These are phyloP conservation scores for Solanum etuberosum DNA, from an alignment of 257 asterid genomes.

Conservation along the genomic window DNA sequence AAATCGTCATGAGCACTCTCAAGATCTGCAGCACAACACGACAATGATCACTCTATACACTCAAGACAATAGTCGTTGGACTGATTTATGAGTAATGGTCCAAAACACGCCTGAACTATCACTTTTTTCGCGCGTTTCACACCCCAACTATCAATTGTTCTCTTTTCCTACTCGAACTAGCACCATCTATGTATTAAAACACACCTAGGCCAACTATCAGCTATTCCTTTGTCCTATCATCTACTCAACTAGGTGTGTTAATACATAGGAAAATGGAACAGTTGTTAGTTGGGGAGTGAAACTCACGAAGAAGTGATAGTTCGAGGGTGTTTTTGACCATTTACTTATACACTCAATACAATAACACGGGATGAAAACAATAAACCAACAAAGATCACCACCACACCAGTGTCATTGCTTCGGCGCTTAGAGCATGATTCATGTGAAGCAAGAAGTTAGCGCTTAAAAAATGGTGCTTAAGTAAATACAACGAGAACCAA, in stretches of 20 bases:
- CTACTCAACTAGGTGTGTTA: not conserved
- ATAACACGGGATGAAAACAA: not conserved
- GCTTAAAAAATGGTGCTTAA: not conserved
- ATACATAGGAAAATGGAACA: not conserved
- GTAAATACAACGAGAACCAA: not conserved
- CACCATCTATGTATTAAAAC: not conserved
- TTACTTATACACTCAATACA: not conserved
- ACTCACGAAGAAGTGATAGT: not conserved
- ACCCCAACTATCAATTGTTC: not conserved
- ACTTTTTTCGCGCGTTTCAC: not conserved
- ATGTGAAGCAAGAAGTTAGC: not conserved
- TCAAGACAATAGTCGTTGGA: not conserved
- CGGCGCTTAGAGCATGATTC: not conserved
- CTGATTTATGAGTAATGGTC: not conserved
- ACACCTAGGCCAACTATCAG: not conserved
- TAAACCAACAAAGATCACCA: not conserved
- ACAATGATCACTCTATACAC: not conserved
- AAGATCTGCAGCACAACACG: conserved; percentile 46
- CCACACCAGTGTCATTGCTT: not conserved
- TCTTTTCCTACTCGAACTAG: not conserved
- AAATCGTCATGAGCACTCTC: conserved; percentile 68
- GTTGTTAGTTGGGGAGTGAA: not conserved
- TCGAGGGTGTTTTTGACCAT: not conserved
- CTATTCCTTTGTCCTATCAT: not conserved
- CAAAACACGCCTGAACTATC: not conserved